Evolutionary conservation across 192 early-diverging fungal genomes (phyloP), one percentile per base, ranked within the genome.

Genomic region (Coemansia sp.): DNA sequence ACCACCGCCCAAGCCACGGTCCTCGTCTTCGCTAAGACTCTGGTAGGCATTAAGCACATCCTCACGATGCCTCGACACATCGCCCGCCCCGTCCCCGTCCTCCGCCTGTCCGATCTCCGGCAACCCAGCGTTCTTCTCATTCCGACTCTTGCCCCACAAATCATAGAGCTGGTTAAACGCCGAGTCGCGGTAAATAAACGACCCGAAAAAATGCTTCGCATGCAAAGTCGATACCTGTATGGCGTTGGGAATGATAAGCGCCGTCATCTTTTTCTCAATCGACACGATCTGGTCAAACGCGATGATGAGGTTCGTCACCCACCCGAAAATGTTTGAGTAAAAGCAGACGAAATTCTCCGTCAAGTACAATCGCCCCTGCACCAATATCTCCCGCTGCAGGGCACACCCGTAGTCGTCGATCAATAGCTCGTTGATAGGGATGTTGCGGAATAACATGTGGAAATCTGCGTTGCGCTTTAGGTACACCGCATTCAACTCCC

Each of bases 311-410:
- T 85, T 91, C 4, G 92, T 93, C 3, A 92, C 90, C 89, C 93
- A 94, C 37, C 94, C 94, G 85, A 96, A 93, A 66, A 96, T 93
- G 67, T 93, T 94, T 41, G 91, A 89, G 78, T 94, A 88, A 74
- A 96, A 96, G 73, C 90, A 92, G 41, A 94, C 75, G 75, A 90
- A 81, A 70, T 86, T 89, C 65, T 93, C 87, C 3, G 94, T 94
- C 72, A 94, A 80, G 70, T 93, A 95, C 53, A 96, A 72, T 42
- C 91, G 84, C 10, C 94, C 94, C 55, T 96, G 94, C 17, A 92
- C 87, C 5, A 96, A 80, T 44, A 96, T 94, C 53, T 96, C 94
- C 55, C 93, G 92, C 78, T 96, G 93, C 57, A 93, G 76, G 2
- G 94, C 94, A 62, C 94, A 96, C 0, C 89, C 87, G 74, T 88